phyloP scores from a whole-genome alignment of 257 asterid genomes.

The Phtheirospermum japonicum region DNA sequence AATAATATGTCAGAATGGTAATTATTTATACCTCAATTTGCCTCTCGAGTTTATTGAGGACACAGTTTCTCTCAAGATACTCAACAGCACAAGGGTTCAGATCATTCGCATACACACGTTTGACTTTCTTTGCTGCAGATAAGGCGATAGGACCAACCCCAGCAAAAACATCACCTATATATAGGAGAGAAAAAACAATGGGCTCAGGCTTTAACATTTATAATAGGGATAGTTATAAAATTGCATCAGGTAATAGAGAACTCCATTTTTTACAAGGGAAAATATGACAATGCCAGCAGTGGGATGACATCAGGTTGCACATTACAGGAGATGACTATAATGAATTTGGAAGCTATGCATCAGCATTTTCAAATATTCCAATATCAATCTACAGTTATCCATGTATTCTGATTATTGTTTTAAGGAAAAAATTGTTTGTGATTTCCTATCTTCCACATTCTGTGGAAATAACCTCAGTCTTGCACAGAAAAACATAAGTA shows the following conservation, averaged over 20 bases:
- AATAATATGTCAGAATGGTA: slow-evolving; percentile 18
- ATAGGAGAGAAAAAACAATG: slow-evolving; percentile 16
- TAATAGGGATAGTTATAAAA: too few relatives aligned
- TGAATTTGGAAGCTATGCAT: not conserved
- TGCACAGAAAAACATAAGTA: not conserved
- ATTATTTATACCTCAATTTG: slow-evolving; percentile 63
- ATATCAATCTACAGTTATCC: not conserved
- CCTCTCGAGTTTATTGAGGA: slow-evolving; percentile 74
- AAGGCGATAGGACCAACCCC: slow-evolving; percentile 95
- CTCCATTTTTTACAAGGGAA: slow-evolving; percentile 15
- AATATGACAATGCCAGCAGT: slow-evolving; percentile 5
- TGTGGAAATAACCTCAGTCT: slow-evolving; percentile 4
- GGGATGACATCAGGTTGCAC: slow-evolving; percentile 21
- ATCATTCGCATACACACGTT: slow-evolving; percentile 85
- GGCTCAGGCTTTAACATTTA: not conserved
- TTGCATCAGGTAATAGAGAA: slow-evolving; percentile 15
- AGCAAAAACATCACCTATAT: slow-evolving; percentile 91
- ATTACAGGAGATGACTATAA: not conserved
- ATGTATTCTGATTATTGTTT: not conserved
- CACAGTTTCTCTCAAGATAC: slow-evolving; percentile 72
- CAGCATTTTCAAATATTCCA: slow-evolving; percentile 13
- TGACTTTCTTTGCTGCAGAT: slow-evolving; percentile 84
- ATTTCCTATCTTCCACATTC: not conserved
- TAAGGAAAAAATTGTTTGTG: not conserved
- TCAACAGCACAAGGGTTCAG: slow-evolving; percentile 88